phyloP scores from a whole-genome alignment of 2,329 filamentous ascomycete species.

The Colletotrichum paranaense region DNA sequence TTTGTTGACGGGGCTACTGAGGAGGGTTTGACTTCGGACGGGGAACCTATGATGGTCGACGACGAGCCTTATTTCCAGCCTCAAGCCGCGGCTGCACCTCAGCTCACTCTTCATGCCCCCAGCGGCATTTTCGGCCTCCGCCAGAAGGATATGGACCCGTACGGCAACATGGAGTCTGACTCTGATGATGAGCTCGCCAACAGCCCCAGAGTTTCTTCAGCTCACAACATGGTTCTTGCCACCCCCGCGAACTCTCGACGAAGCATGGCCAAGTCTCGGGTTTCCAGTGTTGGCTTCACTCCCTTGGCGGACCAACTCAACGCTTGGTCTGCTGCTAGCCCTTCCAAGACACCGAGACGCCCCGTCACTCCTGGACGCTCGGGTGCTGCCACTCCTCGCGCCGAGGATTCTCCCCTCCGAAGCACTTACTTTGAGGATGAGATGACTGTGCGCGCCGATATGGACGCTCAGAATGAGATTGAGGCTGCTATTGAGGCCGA shows the following conservation, averaged over 20 bases:
- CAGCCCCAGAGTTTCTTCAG: conserved; percentile 39
- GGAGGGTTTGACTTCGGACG: conserved; percentile 3
- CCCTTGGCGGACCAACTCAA: conserved; percentile 71
- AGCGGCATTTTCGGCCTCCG: conserved; percentile 56
- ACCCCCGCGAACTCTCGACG: conserved; percentile 50
- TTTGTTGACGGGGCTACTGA: conserved; percentile 8
- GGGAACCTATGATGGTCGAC: conserved; percentile 38
- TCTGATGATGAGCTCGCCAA: conserved; percentile 64
- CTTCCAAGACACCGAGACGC: conserved; percentile 50
- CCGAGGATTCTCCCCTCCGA: conserved; percentile 52
- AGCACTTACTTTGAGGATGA: conserved; percentile 71
- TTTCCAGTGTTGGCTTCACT: conserved; percentile 66
- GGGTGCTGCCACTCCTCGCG: conserved; percentile 36
- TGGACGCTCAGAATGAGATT: conserved; percentile 45
- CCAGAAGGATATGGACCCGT: conserved; percentile 58
- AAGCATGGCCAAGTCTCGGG: conserved; percentile 40
- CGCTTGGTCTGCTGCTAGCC: conserved; percentile 72
- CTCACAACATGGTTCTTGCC: conserved; percentile 45
- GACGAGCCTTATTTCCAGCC: conserved; percentile 42
- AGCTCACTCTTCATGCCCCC: conserved; percentile 42
- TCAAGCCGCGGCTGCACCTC: conserved; percentile 39
- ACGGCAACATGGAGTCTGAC: conserved; percentile 59
- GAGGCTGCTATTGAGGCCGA: conserved; percentile 50
- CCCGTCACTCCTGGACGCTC: background rate
- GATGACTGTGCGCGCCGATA: conserved; percentile 58